phyloP scores from a whole-genome alignment of 805 yeast species.

The Sugiyamaella marilandica region DNA sequence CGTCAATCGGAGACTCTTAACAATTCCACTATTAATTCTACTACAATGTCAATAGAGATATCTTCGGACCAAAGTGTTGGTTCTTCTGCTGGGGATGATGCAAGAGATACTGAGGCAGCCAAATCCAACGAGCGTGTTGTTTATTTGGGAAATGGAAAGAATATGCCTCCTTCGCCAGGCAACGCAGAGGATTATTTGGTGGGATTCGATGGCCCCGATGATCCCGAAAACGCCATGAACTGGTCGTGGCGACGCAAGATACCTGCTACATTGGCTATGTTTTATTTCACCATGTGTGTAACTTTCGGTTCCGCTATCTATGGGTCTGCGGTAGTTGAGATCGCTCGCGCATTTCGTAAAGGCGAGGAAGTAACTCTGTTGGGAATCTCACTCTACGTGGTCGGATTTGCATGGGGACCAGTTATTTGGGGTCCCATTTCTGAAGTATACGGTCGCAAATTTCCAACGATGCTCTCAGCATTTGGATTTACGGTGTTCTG shows the following conservation, averaged over 20 bases:
- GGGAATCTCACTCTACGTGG: constrained; percentile 79
- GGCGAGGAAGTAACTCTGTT: constrained; percentile 73
- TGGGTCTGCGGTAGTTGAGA: constrained; percentile 74
- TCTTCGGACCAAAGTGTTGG: no score
- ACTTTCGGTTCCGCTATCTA: constrained; percentile 92
- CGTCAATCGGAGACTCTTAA: no score
- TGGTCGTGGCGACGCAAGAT: constrained; percentile 50
- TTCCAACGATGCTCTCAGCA: constrained; percentile 48
- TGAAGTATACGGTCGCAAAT: constrained; percentile 64
- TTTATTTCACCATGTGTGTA: constrained; percentile 75
- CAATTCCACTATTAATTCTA: no score
- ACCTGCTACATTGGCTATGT: constrained; percentile 55
- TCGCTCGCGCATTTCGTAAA: constrained; percentile 62
- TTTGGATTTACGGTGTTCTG: constrained; percentile 51
- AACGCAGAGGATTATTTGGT: constrained; percentile 48
- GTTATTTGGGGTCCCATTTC: constrained; percentile 84
- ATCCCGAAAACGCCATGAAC: constrained; percentile 87
- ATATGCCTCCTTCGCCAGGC: constrained; percentile 18
- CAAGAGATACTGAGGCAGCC: no score
- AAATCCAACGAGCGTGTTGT: no score
- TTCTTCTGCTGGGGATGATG: no score
- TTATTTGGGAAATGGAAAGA: constrained; percentile 20
- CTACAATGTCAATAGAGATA: no score
- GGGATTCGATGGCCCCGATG: constrained; percentile 71
- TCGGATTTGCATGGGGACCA: constrained; percentile 86